phyloP scores from a whole-genome alignment of 352 stramenopile species.

The Pythium scleroteichum region DNA sequence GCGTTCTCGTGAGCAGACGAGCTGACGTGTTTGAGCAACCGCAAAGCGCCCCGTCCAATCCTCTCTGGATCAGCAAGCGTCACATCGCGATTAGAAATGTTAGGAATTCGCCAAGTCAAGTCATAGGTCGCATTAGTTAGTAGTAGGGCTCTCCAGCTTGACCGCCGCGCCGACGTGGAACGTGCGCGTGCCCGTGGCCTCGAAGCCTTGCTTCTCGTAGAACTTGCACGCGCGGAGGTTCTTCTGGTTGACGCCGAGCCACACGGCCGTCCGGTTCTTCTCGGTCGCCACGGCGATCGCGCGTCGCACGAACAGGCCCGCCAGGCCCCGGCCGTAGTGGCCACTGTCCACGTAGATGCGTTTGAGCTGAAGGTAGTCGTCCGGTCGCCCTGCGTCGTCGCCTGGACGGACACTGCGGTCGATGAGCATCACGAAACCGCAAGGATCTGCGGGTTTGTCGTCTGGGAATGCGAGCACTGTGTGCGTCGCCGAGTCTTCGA shows the following conservation, averaged over 20 bases:
- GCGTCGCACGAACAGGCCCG: too few relatives aligned
- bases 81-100: too few relatives aligned
- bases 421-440: conserved; percentile 28
- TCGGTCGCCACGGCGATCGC: too few relatives aligned
- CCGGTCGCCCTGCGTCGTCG: conserved; percentile 14
- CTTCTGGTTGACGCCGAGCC: conserved; percentile 33
- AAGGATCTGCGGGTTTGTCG: neutral
- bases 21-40: too few relatives aligned
- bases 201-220: conserved; percentile 34
- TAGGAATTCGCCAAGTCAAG: too few relatives aligned
- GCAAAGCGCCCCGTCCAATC: too few relatives aligned
- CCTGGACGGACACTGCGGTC: conserved; percentile 23
- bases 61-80: too few relatives aligned
- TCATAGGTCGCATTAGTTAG: too few relatives aligned
- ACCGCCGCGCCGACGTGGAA: too few relatives aligned
- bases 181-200: conserved; percentile 25
- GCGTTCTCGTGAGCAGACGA: too few relatives aligned
- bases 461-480: conserved; percentile 18
- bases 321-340: too few relatives aligned
- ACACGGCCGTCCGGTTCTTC: conserved; percentile 26
- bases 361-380: conserved; percentile 31
- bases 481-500: conserved; percentile 24
- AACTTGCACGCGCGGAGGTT: conserved; percentile 33
- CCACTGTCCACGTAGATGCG: conserved; percentile 1
- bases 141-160: too few relatives aligned